Percentiles rank a stretch among this genome's conserved stretches.
Evolutionary conservation across 768 basidiomycete genomes (phyloP).

Genomic region (Lactarius deliciosus): DNA sequence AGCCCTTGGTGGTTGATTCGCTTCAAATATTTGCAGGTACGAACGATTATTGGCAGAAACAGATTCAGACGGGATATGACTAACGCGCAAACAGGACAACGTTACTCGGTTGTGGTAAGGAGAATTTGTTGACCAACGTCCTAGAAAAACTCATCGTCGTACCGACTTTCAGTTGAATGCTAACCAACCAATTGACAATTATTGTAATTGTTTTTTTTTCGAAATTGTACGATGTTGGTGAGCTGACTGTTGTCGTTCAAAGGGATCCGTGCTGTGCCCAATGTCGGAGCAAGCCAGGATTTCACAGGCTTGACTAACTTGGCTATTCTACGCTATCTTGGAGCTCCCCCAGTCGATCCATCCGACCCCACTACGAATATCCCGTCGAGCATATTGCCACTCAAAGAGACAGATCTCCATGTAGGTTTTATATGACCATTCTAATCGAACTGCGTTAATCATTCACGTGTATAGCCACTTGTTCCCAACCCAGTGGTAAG

Average conservation of each 20-base stretch:
- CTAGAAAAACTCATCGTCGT: neutral
- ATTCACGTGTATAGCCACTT: slow-evolving; percentile 5
- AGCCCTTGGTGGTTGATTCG: slow-evolving; percentile 32
- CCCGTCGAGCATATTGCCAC: neutral
- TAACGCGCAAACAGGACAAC: slow-evolving; percentile 23
- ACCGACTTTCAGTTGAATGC: slow-evolving; percentile 25
- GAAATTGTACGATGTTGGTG: neutral
- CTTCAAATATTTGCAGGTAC: slow-evolving; percentile 32
- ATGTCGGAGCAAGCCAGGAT: neutral
- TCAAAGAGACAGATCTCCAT: slow-evolving; percentile 19
- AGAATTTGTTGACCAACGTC: neutral
- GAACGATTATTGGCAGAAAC: neutral
- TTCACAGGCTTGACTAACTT: slow-evolving; percentile 17
- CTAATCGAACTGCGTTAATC: slow-evolving; percentile 11
- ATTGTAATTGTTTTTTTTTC: slow-evolving; percentile 1
- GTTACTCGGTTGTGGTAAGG: slow-evolving; percentile 36
- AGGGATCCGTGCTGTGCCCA: slow-evolving; percentile 25
- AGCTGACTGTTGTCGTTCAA: neutral
- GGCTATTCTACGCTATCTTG: slow-evolving; percentile 25
- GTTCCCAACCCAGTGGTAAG: slow-evolving; percentile 19
- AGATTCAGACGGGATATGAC: neutral
- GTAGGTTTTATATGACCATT: neutral
- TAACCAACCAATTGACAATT: slow-evolving; percentile 24
- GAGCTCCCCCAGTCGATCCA: neutral
- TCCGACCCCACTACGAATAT: slow-evolving; percentile 11